Evolutionary conservation across 305 asterid genomes (phyloP).

Genomic region (Caryopteris hybrid): DNA sequence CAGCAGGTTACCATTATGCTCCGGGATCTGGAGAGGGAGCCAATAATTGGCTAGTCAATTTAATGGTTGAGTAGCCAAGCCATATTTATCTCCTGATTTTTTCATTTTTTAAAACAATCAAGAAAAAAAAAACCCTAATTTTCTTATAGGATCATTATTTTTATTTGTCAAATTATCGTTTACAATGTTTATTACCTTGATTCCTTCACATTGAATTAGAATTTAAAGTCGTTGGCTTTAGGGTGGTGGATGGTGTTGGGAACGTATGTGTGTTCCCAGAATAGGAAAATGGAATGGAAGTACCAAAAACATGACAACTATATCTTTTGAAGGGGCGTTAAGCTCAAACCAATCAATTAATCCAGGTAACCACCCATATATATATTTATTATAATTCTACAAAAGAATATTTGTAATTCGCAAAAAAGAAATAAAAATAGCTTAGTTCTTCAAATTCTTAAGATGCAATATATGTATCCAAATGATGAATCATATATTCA

Average conservation of each 20-base stretch:
- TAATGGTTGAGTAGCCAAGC: slow-evolving; percentile 2
- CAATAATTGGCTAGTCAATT: slow-evolving; percentile 20
- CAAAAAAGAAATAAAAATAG: too few relatives aligned
- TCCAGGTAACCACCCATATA: slow-evolving; percentile 17
- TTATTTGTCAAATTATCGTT: too few relatives aligned
- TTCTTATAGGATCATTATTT: too few relatives aligned
- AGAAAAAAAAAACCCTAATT: too few relatives aligned
- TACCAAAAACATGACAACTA: not conserved
- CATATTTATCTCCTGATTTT: not conserved
- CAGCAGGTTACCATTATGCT: slow-evolving; percentile 22
- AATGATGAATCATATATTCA: too few relatives aligned
- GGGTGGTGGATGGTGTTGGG: slow-evolving; percentile 39
- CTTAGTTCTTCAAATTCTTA: too few relatives aligned
- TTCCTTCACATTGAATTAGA: too few relatives aligned
- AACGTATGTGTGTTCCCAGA: not conserved
- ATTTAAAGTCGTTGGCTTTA: not conserved
- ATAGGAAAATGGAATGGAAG: not conserved
- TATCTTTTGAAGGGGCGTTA: slow-evolving; percentile 13
- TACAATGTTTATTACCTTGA: too few relatives aligned
- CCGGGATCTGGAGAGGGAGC: slow-evolving; percentile 27
- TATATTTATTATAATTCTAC: not conserved
- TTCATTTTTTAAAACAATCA: not conserved
- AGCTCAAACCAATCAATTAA: not conserved
- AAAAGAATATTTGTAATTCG: too few relatives aligned
- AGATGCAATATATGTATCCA: too few relatives aligned